Evolutionary conservation across 2,329 filamentous ascomycete species (phyloP).

Genomic region (Arthrobotrys sinensis): DNA sequence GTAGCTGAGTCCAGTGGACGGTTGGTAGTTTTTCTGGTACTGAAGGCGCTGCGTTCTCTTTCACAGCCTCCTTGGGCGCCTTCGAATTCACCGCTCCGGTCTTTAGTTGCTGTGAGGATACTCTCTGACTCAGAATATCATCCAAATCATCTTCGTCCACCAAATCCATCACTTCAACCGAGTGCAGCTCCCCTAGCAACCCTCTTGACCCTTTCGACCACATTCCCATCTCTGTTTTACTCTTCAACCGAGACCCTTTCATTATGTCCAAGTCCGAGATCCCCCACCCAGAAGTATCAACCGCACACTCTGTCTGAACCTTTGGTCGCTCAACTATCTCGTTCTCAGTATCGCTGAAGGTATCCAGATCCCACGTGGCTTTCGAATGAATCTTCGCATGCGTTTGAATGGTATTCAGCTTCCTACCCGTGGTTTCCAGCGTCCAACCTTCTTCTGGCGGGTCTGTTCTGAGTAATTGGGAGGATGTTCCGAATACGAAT

Average conservation of each 20-base stretch:
- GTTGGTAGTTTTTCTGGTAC: conserved; percentile 4
- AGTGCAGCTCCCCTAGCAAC: conserved; percentile 20
- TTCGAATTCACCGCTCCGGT: neutral
- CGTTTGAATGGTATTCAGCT: conserved; percentile 51
- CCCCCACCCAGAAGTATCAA: conserved; percentile 48
- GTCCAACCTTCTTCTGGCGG: conserved; percentile 45
- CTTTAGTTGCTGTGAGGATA: conserved; percentile 8
- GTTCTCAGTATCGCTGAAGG: conserved; percentile 13
- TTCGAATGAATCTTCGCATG: conserved; percentile 49
- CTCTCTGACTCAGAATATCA: conserved; percentile 38
- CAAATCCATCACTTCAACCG: conserved; percentile 48
- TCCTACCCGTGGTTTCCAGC: conserved; percentile 44
- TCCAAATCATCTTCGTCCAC: conserved; percentile 55
- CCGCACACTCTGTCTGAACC: conserved; percentile 24
- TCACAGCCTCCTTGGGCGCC: neutral
- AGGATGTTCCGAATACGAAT: conserved; percentile 55
- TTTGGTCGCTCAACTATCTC: neutral
- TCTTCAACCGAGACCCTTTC: neutral
- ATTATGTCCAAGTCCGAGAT: conserved; percentile 48
- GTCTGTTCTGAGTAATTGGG: conserved; percentile 35
- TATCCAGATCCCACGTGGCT: conserved; percentile 34
- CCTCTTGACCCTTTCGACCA: conserved; percentile 44
- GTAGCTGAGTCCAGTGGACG: conserved; percentile 26
- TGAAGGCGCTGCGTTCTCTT: neutral
- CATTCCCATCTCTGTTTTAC: conserved; percentile 11